Evolutionary conservation across 2,329 filamentous ascomycete genomes (phyloP).

Genomic region (Cryphonectria radicalis): DNA sequence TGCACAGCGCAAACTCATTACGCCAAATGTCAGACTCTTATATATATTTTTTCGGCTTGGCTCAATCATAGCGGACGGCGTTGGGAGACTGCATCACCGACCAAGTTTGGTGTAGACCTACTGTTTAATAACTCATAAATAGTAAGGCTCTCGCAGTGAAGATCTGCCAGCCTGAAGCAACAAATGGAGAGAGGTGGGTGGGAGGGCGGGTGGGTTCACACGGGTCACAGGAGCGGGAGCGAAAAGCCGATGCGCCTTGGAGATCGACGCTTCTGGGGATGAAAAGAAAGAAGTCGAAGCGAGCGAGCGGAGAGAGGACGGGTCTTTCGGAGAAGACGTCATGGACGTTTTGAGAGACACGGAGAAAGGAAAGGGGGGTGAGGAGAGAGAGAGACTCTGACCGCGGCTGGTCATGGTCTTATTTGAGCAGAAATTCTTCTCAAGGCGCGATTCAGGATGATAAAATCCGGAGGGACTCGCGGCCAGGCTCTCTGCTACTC

Average conservation of each 20-base stretch:
- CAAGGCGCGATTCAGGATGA: background rate
- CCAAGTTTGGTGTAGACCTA: constrained; percentile 39
- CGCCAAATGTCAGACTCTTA: constrained; percentile 23
- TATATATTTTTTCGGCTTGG: constrained; percentile 22
- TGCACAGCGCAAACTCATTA: constrained; percentile 25
- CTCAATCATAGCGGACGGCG: constrained; percentile 59
- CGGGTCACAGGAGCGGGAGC: background rate
- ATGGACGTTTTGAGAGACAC: background rate
- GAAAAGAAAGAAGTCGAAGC: background rate
- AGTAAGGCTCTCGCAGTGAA: constrained; percentile 30
- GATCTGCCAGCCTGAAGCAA: constrained; percentile 29
- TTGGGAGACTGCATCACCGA: constrained; percentile 44
- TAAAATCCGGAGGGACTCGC: constrained; percentile 3
- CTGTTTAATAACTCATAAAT: constrained; percentile 37
- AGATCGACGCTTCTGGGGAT: constrained; percentile 4
- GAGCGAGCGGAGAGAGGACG: background rate
- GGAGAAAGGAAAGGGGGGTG: too few relatives aligned
- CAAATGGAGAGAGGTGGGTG: constrained; percentile 2
- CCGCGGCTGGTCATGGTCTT: background rate
- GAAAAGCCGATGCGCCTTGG: background rate
- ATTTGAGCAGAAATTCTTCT: background rate
- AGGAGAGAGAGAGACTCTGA: background rate
- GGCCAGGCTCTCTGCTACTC: constrained; percentile 20
- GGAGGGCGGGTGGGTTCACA: background rate
- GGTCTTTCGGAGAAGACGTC: background rate